Evolutionary conservation across 164 flowering plant genomes (phyloP), one percentile per base, ranked within the genome.

Genomic region (Annona squamosa): DNA sequence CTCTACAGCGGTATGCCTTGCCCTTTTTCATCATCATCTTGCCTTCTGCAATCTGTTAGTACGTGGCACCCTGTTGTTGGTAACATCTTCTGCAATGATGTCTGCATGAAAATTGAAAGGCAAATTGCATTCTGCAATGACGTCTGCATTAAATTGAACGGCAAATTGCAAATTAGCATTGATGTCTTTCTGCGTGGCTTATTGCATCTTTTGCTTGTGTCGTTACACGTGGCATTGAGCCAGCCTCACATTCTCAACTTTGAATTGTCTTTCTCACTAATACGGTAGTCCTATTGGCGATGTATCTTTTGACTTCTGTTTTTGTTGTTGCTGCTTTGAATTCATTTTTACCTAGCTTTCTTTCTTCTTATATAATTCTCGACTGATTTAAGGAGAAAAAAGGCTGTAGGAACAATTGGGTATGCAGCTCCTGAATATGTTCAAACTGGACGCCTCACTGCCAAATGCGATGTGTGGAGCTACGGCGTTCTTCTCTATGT

Each of bases 381-480:
- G 1, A 26, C 37, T 26, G 37, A 26, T 26, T 26, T 26, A 26
- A 26, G 37, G 37, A 26, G 37, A 26, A 26, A 26, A 56, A 67
- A 92, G 97, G 88, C 92, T 71, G 97, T 92, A 12, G 97, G 97
- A 80, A 94, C 98, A 37, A 80, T 92, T 12, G 98, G 98, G 18
- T 94, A 94, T 84, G 98, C 97, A 47, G 97, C 97, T 67, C 98
- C 98, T 4, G 97, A 94, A 69, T 94, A 94, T 76, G 72, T 91
- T 19, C 92, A 88, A 73, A 94, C 95, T 0, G 98, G 97, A 3
- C 90, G 85, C 43, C 91, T 94, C 47, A 94, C 97, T 4, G 47
- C 87, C 48, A 92, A 91, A 75, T 88, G 89, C 72, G 97, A 94
- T 75, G 92, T 94, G 12, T 94, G 94, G 93, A 88, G 97, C 82